phyloP scores from a whole-genome alignment of 1,284 basidiomycete species.

The Rhodotorula glutinis region DNA sequence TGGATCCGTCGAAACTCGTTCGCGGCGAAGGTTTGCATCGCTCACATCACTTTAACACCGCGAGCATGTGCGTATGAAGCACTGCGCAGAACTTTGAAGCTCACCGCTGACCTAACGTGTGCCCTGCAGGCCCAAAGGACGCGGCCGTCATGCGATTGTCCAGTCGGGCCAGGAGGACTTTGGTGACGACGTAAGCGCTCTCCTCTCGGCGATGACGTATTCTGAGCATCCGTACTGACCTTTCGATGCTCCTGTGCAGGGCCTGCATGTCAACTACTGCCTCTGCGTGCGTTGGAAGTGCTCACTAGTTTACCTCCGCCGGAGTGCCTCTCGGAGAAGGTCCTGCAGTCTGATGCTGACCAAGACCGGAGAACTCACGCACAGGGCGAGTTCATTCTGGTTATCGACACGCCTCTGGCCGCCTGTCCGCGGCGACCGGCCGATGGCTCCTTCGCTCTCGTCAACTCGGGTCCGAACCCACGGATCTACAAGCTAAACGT shows the following conservation, averaged over 20 bases:
- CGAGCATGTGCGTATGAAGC: no score
- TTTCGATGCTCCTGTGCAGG: background rate
- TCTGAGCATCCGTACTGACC: background rate
- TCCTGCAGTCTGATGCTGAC: no score
- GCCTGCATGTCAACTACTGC: slow-evolving; percentile 30
- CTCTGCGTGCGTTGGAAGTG: slow-evolving; percentile 17
- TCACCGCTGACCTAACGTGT: background rate
- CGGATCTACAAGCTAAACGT: slow-evolving; percentile 34
- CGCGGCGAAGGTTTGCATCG: no score
- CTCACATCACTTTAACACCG: no score
- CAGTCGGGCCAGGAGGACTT: background rate
- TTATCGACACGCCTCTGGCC: slow-evolving; percentile 19
- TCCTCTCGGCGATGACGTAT: no score
- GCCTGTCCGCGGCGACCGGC: slow-evolving; percentile 23
- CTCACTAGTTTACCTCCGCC: no score
- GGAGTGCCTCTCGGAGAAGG: no score
- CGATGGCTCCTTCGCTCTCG: slow-evolving; percentile 22
- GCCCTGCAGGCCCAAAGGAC: slow-evolving; percentile 1
- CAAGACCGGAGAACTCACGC: no score
- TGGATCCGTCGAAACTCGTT: no score
- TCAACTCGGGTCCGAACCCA: slow-evolving; percentile 17
- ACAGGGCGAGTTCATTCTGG: slow-evolving; percentile 35
- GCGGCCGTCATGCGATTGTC: slow-evolving; percentile 2
- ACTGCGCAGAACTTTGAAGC: no score
- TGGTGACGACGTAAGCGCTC: background rate